Base-by-base conservation (phyloP, 306 rosid species). In the Castanospermum australe region DNA sequence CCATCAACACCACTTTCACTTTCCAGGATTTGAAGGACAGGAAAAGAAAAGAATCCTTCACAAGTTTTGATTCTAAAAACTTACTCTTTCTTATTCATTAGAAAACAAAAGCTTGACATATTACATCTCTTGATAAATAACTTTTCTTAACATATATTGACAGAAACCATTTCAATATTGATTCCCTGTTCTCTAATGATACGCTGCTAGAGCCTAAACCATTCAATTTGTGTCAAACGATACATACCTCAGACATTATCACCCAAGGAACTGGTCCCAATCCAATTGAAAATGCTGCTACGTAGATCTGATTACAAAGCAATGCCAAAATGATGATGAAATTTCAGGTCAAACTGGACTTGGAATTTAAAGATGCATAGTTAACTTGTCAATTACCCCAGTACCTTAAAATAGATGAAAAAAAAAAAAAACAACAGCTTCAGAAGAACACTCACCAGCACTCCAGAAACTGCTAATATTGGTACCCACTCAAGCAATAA, bases 191-290 rank as follows among this genome's bases (percentile, higher is more conserved):
- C 18, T 50, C 30, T n/a, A 44, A n/a, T 7, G 4, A 32, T 38
- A 67, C 0, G 51, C 18, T 22, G 12, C 52, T 39, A 38, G 35
- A 66, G 18, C 0, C 14, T n/a, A 14, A 39, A 17, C 22, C 71
- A 44, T 65, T 65, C 44, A 75, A 57, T 42, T 54, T 62, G 14
- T 44, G 65, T 30, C 54, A 65, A 78, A 75, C 60, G 73, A 76
- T 8, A 56, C 83, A 38, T 89, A 88, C 96, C 96, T 90, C 96
- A 32, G 97, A 93, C 97, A 93, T 93, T 62, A 93, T 88, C 70
- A 93, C 86, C 98, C 98, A 91, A 30, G 97, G 97, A 71, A 93
- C 93, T 0, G 96, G 89, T 75, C 98, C 98, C 93, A 93, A 28
- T 82, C 96, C 97, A 63, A 89, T 79, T 15, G 96, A 86, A 89